phyloP scores from a whole-genome alignment of 2,329 filamentous ascomycete genomes.

The Colletotrichum sp. region DNA sequence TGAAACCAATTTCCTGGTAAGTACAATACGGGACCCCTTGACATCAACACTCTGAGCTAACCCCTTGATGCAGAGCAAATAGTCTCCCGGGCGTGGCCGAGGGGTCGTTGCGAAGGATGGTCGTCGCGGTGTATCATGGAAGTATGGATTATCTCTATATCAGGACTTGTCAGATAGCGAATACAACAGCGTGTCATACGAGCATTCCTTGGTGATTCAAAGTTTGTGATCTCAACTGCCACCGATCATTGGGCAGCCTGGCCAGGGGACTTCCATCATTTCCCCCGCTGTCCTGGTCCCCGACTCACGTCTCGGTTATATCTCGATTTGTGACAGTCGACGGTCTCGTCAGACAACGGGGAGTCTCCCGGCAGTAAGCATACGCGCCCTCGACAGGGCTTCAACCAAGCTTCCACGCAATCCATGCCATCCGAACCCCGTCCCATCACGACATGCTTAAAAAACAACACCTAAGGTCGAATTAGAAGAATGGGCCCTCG shows the following conservation, averaged over 20 bases:
- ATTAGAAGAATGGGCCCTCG: neutral
- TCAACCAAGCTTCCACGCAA: neutral
- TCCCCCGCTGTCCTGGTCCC: neutral
- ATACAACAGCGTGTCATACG: neutral
- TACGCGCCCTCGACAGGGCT: neutral
- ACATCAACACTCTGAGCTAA: neutral
- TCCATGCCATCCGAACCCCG: neutral
- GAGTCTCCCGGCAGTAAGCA: neutral
- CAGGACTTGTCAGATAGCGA: neutral
- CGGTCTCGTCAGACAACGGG: neutral
- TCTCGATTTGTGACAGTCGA: neutral
- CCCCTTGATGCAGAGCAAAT: neutral
- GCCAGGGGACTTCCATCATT: neutral
- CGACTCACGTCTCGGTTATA: neutral
- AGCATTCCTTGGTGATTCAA: neutral
- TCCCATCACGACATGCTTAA: neutral
- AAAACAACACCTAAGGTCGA: neutral
- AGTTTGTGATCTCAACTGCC: neutral
- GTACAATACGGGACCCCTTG: too few species aligned
- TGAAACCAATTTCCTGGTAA: neutral
- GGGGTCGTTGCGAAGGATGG: neutral
- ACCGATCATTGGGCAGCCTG: accelerated
- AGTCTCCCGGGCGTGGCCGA: neutral
- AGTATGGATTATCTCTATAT: neutral
- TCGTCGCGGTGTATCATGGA: neutral